These are phyloP conservation scores for Colletotrichum sp. DNA, from an alignment of 2,329 filamentous ascomycete genomes.

Conservation along the genomic window DNA sequence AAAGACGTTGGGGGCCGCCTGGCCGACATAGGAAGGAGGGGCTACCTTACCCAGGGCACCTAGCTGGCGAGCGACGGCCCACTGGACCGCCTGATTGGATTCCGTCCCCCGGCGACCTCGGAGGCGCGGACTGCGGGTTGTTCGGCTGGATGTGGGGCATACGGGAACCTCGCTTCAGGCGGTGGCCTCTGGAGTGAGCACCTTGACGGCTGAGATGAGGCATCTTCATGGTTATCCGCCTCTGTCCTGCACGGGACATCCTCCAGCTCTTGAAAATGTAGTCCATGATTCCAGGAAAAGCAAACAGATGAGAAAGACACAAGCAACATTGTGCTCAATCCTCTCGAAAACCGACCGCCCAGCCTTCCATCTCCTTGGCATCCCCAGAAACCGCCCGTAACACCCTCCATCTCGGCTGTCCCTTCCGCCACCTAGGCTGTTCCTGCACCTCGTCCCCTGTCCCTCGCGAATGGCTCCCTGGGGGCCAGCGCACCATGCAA, in stretches of 20 bases:
- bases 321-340: too few relatives aligned
- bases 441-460: neutral
- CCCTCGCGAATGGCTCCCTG: neutral
- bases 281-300: neutral
- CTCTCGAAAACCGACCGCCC: too few relatives aligned
- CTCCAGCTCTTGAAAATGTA: rapidly evolving
- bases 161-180: neutral
- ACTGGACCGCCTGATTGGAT: neutral
- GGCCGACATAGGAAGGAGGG: neutral
- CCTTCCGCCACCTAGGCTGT: neutral
- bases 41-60: neutral
- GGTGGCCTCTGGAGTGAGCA: neutral
- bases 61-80: neutral
- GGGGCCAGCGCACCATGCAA: neutral
- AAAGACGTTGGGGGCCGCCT: neutral
- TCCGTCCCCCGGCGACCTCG: slow-evolving; percentile 7
- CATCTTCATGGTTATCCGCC: rapidly evolving
- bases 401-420: neutral
- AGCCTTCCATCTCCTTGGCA: neutral
- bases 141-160: slow-evolving; percentile 1
- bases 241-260: neutral
- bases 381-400: neutral
- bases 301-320: rapidly evolving
- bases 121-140: neutral
- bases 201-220: neutral